These are phyloP conservation scores for Limtongia smithiae DNA, from an alignment of 805 yeast genomes.

Conservation along the genomic window DNA sequence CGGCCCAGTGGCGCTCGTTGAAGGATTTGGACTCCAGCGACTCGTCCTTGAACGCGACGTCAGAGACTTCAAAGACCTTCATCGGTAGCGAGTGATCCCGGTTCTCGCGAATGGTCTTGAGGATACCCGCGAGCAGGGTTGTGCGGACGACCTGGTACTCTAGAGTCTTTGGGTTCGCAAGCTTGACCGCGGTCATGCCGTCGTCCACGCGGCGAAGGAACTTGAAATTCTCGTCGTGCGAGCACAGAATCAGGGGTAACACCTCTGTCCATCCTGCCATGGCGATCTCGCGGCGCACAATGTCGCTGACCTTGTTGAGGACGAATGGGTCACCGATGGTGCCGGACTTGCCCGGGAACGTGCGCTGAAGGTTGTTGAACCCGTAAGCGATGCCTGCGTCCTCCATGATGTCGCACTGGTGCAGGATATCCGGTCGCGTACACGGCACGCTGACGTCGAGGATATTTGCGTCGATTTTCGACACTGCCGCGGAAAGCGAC, in stretches of 20 bases:
- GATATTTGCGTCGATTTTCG: slow-evolving; percentile 46
- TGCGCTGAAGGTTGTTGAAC: slow-evolving; percentile 77
- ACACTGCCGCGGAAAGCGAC: slow-evolving; percentile 67
- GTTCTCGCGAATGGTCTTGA: slow-evolving; percentile 93
- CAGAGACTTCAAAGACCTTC: slow-evolving; percentile 92
- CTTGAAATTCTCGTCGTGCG: slow-evolving; percentile 94
- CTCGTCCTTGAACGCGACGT: slow-evolving; percentile 80
- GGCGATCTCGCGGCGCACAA: slow-evolving; percentile 82
- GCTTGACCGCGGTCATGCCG: slow-evolving; percentile 72
- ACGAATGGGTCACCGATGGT: slow-evolving; percentile 84
- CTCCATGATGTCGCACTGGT: slow-evolving; percentile 97
- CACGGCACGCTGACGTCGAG: slow-evolving; percentile 76
- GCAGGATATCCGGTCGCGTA: slow-evolving; percentile 93
- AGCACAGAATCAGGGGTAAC: slow-evolving; percentile 89
- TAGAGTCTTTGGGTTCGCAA: slow-evolving; percentile 92
- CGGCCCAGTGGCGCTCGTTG: slow-evolving; percentile 94
- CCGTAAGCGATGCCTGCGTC: slow-evolving; percentile 97
- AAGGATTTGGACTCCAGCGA: slow-evolving; percentile 80
- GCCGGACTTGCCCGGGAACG: slow-evolving; percentile 74
- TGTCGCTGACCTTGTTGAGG: slow-evolving; percentile 85
- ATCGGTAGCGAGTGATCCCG: slow-evolving; percentile 94
- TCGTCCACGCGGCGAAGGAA: slow-evolving; percentile 74
- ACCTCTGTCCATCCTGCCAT: slow-evolving; percentile 97
- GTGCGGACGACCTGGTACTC: slow-evolving; percentile 99
- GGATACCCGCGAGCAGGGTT: slow-evolving; percentile 84